Percentiles rank a stretch among this genome's conserved stretches.
phyloP scores from a whole-genome alignment of 495 filamentous ascomycete species.

The Penicillium pulvis region DNA sequence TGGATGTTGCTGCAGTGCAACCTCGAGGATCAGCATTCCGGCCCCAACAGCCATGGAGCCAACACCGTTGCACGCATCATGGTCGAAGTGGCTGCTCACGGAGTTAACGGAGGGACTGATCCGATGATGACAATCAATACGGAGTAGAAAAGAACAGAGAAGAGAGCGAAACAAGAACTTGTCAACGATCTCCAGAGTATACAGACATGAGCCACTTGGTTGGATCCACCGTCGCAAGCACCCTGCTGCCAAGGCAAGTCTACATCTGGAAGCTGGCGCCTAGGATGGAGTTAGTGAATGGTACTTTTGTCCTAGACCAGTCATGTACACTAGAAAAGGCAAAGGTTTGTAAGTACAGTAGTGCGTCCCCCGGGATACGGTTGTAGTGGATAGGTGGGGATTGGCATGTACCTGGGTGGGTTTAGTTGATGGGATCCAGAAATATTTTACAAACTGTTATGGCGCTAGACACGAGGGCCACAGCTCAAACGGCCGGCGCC shows the following conservation, averaged over 20 bases:
- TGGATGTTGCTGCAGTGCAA: constrained; percentile 18
- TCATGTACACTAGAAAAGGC: background rate
- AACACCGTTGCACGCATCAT: constrained; percentile 2
- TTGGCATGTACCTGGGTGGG: constrained; percentile 6
- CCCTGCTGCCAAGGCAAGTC: too few relatives aligned
- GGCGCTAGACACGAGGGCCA: constrained; percentile 6
- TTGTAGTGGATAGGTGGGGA: constrained; percentile 9
- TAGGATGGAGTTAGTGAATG: background rate
- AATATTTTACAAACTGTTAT: background rate
- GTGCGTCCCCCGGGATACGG: constrained; percentile 7
- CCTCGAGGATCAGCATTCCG: constrained; percentile 11
- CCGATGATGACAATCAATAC: background rate
- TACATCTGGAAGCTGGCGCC: background rate
- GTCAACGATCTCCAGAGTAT: background rate
- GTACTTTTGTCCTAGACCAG: background rate
- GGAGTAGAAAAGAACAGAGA: background rate
- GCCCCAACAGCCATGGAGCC: background rate
- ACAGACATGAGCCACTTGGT: background rate
- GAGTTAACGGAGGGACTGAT: background rate
- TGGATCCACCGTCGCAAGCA: too few relatives aligned
- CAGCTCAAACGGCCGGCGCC: constrained; percentile 20
- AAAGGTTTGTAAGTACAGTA: background rate
- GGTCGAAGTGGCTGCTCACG: constrained; percentile 1
- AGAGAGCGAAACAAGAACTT: background rate
- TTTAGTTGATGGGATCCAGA: background rate